A percentile compares a stretch with the other conserved stretches of the same genome.
phyloP scores from a whole-genome alignment of 106 monocot species.

The Allium cepa region DNA sequence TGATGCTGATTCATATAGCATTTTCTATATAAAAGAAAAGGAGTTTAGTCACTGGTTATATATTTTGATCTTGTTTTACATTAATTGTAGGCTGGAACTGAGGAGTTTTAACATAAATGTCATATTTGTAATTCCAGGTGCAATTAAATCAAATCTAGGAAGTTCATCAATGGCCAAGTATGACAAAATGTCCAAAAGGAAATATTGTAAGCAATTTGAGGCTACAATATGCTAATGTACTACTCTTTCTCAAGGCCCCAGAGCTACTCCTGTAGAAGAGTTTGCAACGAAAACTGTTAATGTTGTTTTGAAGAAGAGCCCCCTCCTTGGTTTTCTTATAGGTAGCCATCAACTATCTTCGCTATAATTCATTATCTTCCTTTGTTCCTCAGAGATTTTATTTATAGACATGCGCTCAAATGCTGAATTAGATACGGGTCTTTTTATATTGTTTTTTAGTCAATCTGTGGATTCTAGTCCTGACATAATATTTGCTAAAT shows the following conservation, averaged over 20 bases:
- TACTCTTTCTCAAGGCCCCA: conserved; percentile 44
- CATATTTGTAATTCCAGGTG: conserved; percentile 70
- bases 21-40: not conserved
- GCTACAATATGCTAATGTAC: conserved; percentile 41
- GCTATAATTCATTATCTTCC: conserved; percentile 68
- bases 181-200: conserved; percentile 70
- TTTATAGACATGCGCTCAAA: conserved; percentile 37
- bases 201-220: conserved; percentile 64
- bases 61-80: not conserved
- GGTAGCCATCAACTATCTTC: conserved; percentile 40
- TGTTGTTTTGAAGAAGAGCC: conserved; percentile 49
- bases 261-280: conserved; percentile 62
- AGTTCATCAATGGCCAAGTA: conserved; percentile 43
- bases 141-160: conserved; percentile 71
- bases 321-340: conserved; percentile 85
- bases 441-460: no score
- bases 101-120: conserved; percentile 56
- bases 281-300: conserved; percentile 69
- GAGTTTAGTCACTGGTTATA: not conserved
- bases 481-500: no score
- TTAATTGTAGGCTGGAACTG: conserved; percentile 53
- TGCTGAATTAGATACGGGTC: conserved; percentile 2
- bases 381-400: conserved; percentile 48
- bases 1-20: not conserved
- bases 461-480: no score